phyloP scores from a whole-genome alignment of 352 stramenopile genomes.

The Paralagenidium karlingii region DNA sequence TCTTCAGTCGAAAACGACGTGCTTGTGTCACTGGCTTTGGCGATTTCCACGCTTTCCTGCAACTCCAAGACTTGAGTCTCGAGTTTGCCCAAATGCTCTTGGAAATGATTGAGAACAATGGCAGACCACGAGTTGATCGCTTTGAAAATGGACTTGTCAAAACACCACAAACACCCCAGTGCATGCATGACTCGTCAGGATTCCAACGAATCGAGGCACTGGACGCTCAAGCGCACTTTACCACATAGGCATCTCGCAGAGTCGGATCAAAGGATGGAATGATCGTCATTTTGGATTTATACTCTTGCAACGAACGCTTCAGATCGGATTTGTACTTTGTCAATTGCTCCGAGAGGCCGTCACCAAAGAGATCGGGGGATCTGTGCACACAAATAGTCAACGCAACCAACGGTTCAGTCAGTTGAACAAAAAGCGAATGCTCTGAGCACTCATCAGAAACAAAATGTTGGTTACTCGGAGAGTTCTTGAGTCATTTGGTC shows the following conservation, averaged over 20 bases:
- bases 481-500: slow-evolving; percentile 21
- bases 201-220: too few species aligned
- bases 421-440: too few species aligned
- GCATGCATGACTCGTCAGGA: too few species aligned
- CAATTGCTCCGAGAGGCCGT: slow-evolving; percentile 28
- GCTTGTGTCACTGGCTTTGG: slow-evolving; percentile 12
- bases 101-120: slow-evolving; percentile 33
- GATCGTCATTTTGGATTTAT: slow-evolving; percentile 14
- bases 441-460: background rate
- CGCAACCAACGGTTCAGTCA: background rate
- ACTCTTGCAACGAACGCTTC: slow-evolving; percentile 18
- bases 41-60: slow-evolving; percentile 11
- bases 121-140: slow-evolving; percentile 31
- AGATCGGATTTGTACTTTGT: slow-evolving; percentile 53
- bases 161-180: too few species aligned
- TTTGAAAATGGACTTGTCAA: slow-evolving; percentile 19
- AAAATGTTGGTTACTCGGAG: slow-evolving; percentile 5
- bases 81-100: slow-evolving; percentile 18
- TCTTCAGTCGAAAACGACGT: slow-evolving; percentile 17
- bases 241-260: slow-evolving; percentile 19
- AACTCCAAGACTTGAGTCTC: slow-evolving; percentile 15
- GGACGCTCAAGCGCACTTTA: too few species aligned
- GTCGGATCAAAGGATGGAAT: slow-evolving; percentile 11
- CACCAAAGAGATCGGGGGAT: slow-evolving; percentile 29
- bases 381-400: slow-evolving; percentile 1